Base-by-base conservation (phyloP, 2,329 filamentous ascomycete species). In the Penicillium corylophilum region DNA sequence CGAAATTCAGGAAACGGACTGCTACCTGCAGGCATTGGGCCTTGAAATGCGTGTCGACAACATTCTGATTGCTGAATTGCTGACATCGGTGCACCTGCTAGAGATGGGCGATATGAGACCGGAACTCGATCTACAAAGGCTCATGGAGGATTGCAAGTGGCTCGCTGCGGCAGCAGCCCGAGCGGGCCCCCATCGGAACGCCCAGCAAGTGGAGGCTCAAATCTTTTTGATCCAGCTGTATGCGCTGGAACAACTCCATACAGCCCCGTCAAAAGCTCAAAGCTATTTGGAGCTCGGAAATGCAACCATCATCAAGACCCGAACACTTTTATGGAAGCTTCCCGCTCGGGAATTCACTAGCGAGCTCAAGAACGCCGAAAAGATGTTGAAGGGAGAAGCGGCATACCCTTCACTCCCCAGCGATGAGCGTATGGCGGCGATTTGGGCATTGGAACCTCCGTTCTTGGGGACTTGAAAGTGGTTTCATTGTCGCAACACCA, bases 401-500 rank as follows among this genome's bases (percentile, higher is more conserved):
- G 81, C 82, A 56, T 81, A 83, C 64, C 64, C 67, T 2, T 53
- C 71, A 0, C 75, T 84, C 13, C 78, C 74, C 0, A 73, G 70
- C 9, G 74, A 77, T 3, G 82, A 87, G 68, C 76, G 80, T 62
- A 71, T 73, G 29, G 74, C 71, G 1, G 74, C 84, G 2, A 74
- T 79, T 46, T 46, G 56, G 1, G 81, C 82, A 2, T 84, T 85
- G 81, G 64, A 76, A 1, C 50, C 43, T 0, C 78, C 80, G 54
- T 78, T 83, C 33, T 54, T 46, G 0, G 77, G 79, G 0, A 82
- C 77, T 0, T 84, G 84, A 0, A 74, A 76, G 53, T 77, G 73
- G 60, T 79, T 74, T 49, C 68, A 71, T 48, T 74, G 72, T 51
- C 51, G 36, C n/a, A 72, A 73, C 41, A 74, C 58, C 71, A 69